Base-by-base conservation (phyloP, 805 yeast species). In the Ascoidea tarda region DNA sequence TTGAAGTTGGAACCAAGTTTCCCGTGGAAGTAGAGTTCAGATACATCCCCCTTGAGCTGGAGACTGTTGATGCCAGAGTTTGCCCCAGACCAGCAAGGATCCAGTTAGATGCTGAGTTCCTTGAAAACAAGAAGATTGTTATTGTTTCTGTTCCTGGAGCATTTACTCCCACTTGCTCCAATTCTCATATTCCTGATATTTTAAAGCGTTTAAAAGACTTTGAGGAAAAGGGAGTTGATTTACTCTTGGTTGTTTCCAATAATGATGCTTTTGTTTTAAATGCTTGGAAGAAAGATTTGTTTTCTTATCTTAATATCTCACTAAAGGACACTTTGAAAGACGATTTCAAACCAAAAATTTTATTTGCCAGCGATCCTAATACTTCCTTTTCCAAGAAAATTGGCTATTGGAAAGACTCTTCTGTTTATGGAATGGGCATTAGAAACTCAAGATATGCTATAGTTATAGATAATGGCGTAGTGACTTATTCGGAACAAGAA, bases 131-230 rank as follows among this genome's bases (percentile, higher is more conserved):
- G 71, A 79, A 74, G 60, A 78, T 82, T 38, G 79, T 85, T 47
- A 70, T 86, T 59, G 87, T 87, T 38, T 75, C 84, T 54, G 89
- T 86, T 42, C 93, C 95, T 56, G 95, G 90, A 57, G 93, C 95
- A 8, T 87, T 85, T 74, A 85, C 95, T 32, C 95, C 91, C 53
- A 79, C 91, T 6, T 85, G 93, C 67, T 74, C 85, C 50, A 78
- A 75, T 50, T 72, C 77, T 60, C 93, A 84, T 67, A 75, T 84
- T 55, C 91, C 91, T 53, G 86, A 81, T 31, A 83, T 69, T 70
- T 65, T 83, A 54, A 62, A 69, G 54, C 69, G 78, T 57, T 64
- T 75, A 52, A 64, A 63, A 28, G 75, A 77, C 52, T 75, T 86
- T 62, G 66, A 73, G 60, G 66, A 70, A 52, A 82, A 81, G 67